Evolutionary conservation across 2,329 filamentous ascomycete genomes (phyloP).

Genomic region (Nemania abortiva): DNA sequence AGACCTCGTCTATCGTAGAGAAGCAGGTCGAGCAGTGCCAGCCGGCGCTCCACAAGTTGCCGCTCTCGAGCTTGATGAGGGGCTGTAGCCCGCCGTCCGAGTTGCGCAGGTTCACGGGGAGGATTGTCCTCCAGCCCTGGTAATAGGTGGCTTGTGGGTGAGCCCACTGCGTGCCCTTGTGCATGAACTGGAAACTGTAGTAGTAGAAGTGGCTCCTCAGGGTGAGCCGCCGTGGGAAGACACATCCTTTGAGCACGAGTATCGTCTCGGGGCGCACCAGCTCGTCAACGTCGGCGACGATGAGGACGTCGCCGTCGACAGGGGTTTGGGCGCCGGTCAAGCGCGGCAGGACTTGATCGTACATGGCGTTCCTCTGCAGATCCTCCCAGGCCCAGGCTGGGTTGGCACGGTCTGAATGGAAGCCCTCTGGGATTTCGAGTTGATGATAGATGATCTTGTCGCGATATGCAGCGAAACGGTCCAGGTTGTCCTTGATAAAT

Average conservation of each 20-base stretch:
- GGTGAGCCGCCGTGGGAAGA: slow-evolving; percentile 65
- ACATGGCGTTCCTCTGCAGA: slow-evolving; percentile 66
- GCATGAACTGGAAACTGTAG: slow-evolving; percentile 68
- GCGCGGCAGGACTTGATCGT: slow-evolving; percentile 65
- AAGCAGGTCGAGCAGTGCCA: slow-evolving; percentile 76
- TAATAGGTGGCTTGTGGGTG: slow-evolving; percentile 72
- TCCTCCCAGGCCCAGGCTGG: slow-evolving; percentile 63
- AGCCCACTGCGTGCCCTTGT: slow-evolving; percentile 61
- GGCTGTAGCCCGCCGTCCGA: slow-evolving; percentile 58
- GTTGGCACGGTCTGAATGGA: slow-evolving; percentile 53
- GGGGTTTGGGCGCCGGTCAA: slow-evolving; percentile 59
- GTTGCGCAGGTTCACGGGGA: slow-evolving; percentile 66
- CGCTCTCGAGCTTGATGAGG: slow-evolving; percentile 57
- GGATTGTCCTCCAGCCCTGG: slow-evolving; percentile 62
- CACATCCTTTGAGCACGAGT: slow-evolving; percentile 62
- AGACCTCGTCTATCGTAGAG: slow-evolving; percentile 65
- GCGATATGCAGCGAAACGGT: slow-evolving; percentile 64
- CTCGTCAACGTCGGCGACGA: slow-evolving; percentile 73
- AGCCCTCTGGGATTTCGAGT: slow-evolving; percentile 59
- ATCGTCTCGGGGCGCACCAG: slow-evolving; percentile 66
- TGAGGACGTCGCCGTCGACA: slow-evolving; percentile 64
- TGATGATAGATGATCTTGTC: slow-evolving; percentile 72
- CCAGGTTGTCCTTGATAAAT: slow-evolving; percentile 64
- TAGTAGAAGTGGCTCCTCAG: slow-evolving; percentile 67
- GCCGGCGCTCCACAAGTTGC: slow-evolving; percentile 44